Evolutionary conservation across 495 filamentous ascomycete genomes (phyloP).

Genomic region (Penicillium argentinense): DNA sequence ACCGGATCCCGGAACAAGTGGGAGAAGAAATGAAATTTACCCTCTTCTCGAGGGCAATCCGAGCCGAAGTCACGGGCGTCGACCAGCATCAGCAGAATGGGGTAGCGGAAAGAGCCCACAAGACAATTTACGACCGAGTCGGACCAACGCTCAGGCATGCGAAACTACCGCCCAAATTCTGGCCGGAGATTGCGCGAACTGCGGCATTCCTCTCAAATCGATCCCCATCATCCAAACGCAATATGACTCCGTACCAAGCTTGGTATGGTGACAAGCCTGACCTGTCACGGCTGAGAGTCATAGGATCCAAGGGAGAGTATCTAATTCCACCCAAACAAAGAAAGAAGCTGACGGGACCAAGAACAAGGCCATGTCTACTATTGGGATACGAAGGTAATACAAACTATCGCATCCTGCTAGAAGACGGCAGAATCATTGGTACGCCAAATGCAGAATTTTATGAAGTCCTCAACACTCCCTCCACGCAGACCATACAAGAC

Average conservation of each 20-base stretch:
- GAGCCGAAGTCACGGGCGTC: conserved; percentile 14
- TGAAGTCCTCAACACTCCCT: conserved; percentile 21
- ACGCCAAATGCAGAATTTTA: conserved; percentile 18
- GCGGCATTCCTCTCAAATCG: conserved; percentile 22
- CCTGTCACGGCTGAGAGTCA: conserved; percentile 22
- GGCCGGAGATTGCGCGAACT: conserved; percentile 21
- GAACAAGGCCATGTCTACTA: conserved; percentile 20
- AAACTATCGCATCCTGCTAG: conserved; percentile 25
- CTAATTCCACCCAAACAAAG: conserved; percentile 18
- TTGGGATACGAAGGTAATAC: conserved; percentile 24
- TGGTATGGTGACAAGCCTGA: conserved; percentile 26
- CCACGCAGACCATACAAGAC: conserved; percentile 20
- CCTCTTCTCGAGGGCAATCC: conserved; percentile 17
- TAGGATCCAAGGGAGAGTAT: conserved; percentile 18
- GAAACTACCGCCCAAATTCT: conserved; percentile 20
- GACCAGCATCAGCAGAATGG: conserved; percentile 25
- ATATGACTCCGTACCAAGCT: conserved; percentile 27
- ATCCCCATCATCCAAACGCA: conserved; percentile 17
- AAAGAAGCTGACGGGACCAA: conserved; percentile 23
- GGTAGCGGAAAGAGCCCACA: conserved; percentile 20
- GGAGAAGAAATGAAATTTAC: conserved; percentile 24
- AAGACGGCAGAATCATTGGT: conserved; percentile 22
- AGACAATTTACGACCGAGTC: conserved; percentile 18
- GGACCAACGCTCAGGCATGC: conserved; percentile 15
- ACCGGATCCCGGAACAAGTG: conserved; percentile 17